Conservation (phyloP, 768 basidiomycete species). For the Neoboletus brunneissimus region DNA sequence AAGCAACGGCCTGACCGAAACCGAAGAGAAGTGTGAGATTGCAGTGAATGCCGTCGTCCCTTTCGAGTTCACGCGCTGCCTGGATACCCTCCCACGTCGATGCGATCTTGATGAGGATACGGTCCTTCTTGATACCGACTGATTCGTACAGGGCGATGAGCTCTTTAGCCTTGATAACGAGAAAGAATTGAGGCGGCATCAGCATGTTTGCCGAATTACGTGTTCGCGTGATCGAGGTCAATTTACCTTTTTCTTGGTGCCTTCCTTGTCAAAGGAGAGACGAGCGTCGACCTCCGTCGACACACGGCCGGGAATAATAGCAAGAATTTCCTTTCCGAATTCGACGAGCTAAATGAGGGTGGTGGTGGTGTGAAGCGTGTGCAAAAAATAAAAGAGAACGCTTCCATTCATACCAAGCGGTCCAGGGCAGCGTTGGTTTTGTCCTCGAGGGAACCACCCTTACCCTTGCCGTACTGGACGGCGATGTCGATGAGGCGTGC, state of each 20-base stretch:
- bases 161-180: constrained; percentile 57
- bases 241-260: constrained; percentile 79
- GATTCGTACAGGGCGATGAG: constrained; percentile 94
- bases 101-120: constrained; percentile 98
- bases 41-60: constrained; percentile 93
- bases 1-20: constrained; percentile 97
- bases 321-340: constrained; percentile 94
- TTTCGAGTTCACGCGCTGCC: constrained; percentile 93
- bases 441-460: constrained; percentile 72
- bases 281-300: constrained; percentile 99
- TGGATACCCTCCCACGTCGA: constrained; percentile 99
- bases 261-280: constrained; percentile 94
- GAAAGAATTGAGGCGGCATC: constrained; percentile 5
- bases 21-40: constrained; percentile 99
- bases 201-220: constrained; percentile 21
- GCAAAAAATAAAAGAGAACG: constrained; percentile 2
- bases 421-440: constrained; percentile 83
- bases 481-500: constrained; percentile 75
- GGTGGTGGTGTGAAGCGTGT: constrained; percentile 11
- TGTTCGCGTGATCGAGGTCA: constrained; percentile 14
- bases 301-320: constrained; percentile 96
- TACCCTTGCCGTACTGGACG: constrained; percentile 69
- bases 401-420: constrained; percentile 65
- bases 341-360: constrained; percentile 73
- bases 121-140: constrained; percentile 90